Evolutionary conservation across 345 rosid genomes (phyloP).

Genomic region (Trapa incisa): DNA sequence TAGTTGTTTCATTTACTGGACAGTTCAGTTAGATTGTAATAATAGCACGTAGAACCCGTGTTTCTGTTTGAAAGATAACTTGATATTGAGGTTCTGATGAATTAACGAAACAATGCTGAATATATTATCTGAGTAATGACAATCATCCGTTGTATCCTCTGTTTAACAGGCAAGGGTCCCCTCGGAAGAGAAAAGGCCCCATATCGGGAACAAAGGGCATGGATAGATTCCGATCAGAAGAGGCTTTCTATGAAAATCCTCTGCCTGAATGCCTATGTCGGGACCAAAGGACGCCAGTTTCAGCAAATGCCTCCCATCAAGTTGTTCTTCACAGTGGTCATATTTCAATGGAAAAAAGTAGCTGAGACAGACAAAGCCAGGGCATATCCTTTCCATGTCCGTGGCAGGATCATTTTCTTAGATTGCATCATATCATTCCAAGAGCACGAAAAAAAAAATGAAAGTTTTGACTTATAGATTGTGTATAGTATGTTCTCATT

Average conservation of each 20-base stretch:
- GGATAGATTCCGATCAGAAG: conserved; percentile 84
- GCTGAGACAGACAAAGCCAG: neutral
- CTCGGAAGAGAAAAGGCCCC: conserved; percentile 82
- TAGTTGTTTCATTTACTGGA: too few relatives aligned
- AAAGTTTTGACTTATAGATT: neutral
- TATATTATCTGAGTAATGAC: neutral
- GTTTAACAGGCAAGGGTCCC: conserved; percentile 63
- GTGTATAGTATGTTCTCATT: neutral
- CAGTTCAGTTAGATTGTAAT: too few relatives aligned
- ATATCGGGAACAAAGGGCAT: conserved; percentile 68
- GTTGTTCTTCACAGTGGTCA: conserved; percentile 5
- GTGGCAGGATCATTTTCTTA: neutral
- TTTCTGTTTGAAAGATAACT: too few relatives aligned
- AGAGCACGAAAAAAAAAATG: neutral
- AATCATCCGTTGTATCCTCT: neutral
- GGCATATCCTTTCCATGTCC: neutral
- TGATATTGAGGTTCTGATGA: neutral
- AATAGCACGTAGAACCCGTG: too few relatives aligned
- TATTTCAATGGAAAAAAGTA: neutral
- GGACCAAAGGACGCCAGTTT: conserved; percentile 15
- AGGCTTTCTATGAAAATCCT: conserved; percentile 78
- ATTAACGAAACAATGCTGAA: neutral
- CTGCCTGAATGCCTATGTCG: conserved; percentile 84
- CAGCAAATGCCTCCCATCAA: neutral
- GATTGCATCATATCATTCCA: neutral